These are phyloP conservation scores for Podaxis carcinomalis DNA, from an alignment of 768 basidiomycete genomes.

Conservation along the genomic window DNA sequence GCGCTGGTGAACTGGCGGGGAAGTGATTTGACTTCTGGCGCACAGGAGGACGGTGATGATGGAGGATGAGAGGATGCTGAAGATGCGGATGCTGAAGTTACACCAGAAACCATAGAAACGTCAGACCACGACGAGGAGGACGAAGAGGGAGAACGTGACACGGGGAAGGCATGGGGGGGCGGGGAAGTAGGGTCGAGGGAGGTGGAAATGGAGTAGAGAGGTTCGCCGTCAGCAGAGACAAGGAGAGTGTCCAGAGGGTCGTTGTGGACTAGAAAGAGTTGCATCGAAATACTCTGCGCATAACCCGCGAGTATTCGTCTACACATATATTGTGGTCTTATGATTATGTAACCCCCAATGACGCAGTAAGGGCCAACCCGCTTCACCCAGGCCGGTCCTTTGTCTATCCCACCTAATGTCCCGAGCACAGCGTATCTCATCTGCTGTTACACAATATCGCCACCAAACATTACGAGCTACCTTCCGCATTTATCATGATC, in stretches of 20 bases:
- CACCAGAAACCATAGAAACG: not conserved
- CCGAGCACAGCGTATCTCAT: not conserved
- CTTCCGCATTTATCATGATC: no score
- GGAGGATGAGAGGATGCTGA: not conserved
- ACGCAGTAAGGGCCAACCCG: not conserved
- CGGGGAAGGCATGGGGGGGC: not conserved
- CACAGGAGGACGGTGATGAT: not conserved
- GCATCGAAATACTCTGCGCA: slow-evolving; percentile 16
- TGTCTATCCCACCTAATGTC: not conserved
- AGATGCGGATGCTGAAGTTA: not conserved
- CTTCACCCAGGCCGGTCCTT: not conserved
- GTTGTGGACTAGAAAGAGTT: slow-evolving; percentile 33
- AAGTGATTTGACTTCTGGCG: not conserved
- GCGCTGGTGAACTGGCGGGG: not conserved
- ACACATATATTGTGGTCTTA: not conserved
- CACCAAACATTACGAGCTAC: no score
- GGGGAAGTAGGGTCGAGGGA: not conserved
- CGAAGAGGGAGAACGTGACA: not conserved
- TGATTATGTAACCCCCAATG: not conserved
- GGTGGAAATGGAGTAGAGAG: slow-evolving; percentile 30
- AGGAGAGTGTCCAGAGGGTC: slow-evolving; percentile 33
- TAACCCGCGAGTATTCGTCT: not conserved
- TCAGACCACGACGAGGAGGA: not conserved
- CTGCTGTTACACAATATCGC: not conserved
- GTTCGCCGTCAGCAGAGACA: slow-evolving; percentile 27